Conservation (phyloP, 768 basidiomycete genomes). For the Leccinum ochraceum region DNA sequence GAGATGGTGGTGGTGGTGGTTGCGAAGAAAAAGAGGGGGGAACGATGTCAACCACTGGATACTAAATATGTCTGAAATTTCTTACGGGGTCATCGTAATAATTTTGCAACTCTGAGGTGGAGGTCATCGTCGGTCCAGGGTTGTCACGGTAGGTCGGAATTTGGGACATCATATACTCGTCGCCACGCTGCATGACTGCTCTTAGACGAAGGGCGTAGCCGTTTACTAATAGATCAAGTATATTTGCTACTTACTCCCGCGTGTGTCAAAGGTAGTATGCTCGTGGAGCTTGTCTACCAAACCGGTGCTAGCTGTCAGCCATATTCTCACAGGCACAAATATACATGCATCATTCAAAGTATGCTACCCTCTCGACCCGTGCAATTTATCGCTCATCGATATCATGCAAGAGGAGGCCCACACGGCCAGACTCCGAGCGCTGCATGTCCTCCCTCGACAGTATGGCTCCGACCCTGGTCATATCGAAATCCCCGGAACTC, state of each 20-base stretch:
- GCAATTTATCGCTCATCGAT: not conserved
- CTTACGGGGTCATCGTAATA: slow-evolving; percentile 33
- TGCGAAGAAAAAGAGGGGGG: not conserved
- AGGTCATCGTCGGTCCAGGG: slow-evolving; percentile 1
- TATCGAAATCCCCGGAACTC: not conserved
- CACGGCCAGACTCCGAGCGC: slow-evolving; percentile 15
- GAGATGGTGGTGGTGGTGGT: not conserved
- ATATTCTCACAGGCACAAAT: not conserved
- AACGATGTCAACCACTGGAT: slow-evolving; percentile 3
- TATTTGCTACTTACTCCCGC: not conserved
- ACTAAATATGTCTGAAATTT: slow-evolving; percentile 1
- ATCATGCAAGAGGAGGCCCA: slow-evolving; percentile 14
- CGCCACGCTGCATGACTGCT: slow-evolving; percentile 21
- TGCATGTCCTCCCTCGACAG: slow-evolving; percentile 16
- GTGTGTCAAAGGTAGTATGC: too few relatives aligned
- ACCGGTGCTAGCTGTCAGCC: not conserved
- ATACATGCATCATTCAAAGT: slow-evolving; percentile 1
- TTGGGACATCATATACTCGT: slow-evolving; percentile 31
- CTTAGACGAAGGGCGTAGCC: not conserved
- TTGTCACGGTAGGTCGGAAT: slow-evolving; percentile 26
- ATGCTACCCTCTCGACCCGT: not conserved
- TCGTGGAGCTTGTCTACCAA: not conserved
- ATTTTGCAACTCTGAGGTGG: slow-evolving; percentile 29
- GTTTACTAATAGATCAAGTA: not conserved
- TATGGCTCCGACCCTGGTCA: slow-evolving; percentile 3